Base-by-base conservation (phyloP, 2,329 filamentous ascomycete genomes). In the Penicillium sp. region DNA sequence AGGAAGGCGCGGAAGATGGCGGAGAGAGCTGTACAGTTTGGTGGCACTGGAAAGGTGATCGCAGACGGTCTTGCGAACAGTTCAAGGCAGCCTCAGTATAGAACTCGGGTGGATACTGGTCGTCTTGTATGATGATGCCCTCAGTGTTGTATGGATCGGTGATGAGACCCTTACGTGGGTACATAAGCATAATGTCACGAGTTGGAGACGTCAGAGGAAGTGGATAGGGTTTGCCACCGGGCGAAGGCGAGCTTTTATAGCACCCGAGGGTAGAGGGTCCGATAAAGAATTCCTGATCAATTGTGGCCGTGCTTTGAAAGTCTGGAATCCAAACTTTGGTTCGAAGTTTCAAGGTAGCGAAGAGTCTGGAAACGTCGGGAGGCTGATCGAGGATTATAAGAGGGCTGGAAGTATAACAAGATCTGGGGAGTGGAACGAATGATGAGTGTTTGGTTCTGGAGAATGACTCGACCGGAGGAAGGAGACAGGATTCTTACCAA, bases 121-220 rank as follows among this genome's bases (percentile, higher is more conserved):
- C 69, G 68, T 75, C 72, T 70, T 74, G 71, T 67, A 75, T 71
- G 59, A 61, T 67, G 59, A 72, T 64, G 52, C 67, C 56, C 53
- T 71, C 68, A 52, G 67, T 57, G 55, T 66, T 63, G 63, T 66
- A 67, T 60, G 71, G 68, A 67, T 72, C 71, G 57, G 67, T 73
- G 71, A 74, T 72, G 69, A 72, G 68, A 71, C 65, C 71, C 70
- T 75, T 75, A 73, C 72, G 72, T 75, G 72, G 68, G 64, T 72
- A 65, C 65, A 71, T 69, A 66, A 71, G 70, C 72, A 75, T 75
- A 67, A 67, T 73, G 67, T 67, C 61, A 64, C 67, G 45, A 16
- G 46, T 61, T 49, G 55, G 59, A 62, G 59, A 68, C 64, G 65
- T 69, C 64, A 67, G 62, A 58, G 56, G 47, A 29, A 48, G 61